Conservation (phyloP, 2,329 filamentous ascomycete genomes). For the Sporothrix globosa region DNA sequence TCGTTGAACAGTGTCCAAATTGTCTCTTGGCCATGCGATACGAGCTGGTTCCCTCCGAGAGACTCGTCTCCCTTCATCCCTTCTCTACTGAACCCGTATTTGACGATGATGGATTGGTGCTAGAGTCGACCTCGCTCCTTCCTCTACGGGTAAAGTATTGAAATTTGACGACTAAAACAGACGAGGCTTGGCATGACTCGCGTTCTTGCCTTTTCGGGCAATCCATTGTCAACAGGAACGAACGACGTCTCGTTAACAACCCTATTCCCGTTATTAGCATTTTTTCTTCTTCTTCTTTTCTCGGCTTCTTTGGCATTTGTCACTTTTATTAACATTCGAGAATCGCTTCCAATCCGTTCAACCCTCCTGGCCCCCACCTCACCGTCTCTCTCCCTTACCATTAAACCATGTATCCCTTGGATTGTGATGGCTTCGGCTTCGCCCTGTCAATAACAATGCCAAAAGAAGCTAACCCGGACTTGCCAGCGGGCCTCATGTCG, state of each 20-base stretch:
- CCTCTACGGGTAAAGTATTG: background rate
- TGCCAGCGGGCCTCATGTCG: background rate
- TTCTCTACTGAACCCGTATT: background rate
- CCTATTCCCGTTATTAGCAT: background rate
- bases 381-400: background rate
- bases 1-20: slow-evolving; percentile 1
- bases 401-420: background rate
- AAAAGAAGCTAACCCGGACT: background rate
- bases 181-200: background rate
- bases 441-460: background rate
- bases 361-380: background rate
- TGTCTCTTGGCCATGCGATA: background rate
- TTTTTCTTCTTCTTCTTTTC: background rate
- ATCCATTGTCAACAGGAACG: background rate
- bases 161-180: background rate
- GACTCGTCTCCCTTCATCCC: background rate
- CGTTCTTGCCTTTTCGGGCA: background rate
- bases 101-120: background rate
- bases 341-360: background rate
- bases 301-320: background rate
- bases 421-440: background rate
- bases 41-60: background rate
- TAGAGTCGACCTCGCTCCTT: background rate
- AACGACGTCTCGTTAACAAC: too few relatives aligned
- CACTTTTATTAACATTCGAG: background rate